Evolutionary conservation across 768 basidiomycete genomes (phyloP).

Genomic region (Kwoniella botswanensis): DNA sequence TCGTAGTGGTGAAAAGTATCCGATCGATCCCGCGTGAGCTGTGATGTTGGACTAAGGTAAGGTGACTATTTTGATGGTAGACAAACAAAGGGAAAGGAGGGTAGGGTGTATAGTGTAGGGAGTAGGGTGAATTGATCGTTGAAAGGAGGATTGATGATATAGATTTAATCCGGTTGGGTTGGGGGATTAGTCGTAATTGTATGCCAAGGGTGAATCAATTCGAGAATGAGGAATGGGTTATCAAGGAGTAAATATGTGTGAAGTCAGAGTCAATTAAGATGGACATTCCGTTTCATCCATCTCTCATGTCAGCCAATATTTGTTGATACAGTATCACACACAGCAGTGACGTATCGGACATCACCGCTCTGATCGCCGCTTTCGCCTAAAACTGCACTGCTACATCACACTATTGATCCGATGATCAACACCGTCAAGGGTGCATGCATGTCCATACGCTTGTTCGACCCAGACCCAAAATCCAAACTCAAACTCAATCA

Average conservation of each 20-base stretch:
- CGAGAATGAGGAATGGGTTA: neutral
- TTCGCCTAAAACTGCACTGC: neutral
- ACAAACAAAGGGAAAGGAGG: conserved; percentile 1
- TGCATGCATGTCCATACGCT: neutral
- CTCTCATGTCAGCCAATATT: neutral
- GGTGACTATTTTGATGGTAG: neutral
- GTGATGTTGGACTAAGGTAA: neutral
- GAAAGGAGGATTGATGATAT: neutral
- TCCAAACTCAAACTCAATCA: neutral
- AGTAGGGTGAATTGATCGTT: neutral
- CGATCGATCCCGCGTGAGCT: neutral
- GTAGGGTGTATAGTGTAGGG: too few species aligned
- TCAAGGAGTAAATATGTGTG: neutral
- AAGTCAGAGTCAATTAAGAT: neutral
- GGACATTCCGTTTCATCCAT: neutral
- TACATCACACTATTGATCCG: neutral
- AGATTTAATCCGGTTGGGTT: neutral
- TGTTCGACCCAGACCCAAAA: neutral
- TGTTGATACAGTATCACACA: neutral
- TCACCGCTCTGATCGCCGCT: neutral
- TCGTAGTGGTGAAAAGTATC: neutral
- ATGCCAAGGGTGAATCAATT: neutral
- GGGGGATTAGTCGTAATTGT: neutral
- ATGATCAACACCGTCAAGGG: neutral
- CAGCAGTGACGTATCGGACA: neutral